Percentiles rank a stretch among this genome's conserved stretches.
Evolutionary conservation across 352 stramenopile genomes (phyloP).

Genomic region (Phytophthora fragariae): DNA sequence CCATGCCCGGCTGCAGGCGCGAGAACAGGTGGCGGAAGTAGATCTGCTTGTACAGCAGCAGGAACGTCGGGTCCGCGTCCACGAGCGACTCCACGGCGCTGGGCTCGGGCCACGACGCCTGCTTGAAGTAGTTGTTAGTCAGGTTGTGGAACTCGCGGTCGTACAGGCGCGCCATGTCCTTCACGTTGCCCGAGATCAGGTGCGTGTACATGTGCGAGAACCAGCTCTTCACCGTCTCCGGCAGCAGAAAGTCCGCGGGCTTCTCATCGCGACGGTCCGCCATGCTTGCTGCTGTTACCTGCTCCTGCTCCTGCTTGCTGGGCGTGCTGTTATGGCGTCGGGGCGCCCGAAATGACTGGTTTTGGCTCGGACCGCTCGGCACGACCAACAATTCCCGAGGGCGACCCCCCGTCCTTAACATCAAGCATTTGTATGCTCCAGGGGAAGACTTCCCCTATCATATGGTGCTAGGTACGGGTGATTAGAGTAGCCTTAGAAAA

Average conservation of each 20-base stretch:
- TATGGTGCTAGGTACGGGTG: neutral
- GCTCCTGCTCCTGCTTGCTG: neutral
- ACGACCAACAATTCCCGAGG: slow-evolving; percentile 33
- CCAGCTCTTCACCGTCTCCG: slow-evolving; percentile 90
- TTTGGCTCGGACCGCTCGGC: slow-evolving; percentile 39
- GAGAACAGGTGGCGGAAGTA: slow-evolving; percentile 97
- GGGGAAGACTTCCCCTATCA: neutral
- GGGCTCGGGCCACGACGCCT: slow-evolving; percentile 93
- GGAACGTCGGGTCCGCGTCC: slow-evolving; percentile 92
- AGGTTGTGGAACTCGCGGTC: slow-evolving; percentile 90
- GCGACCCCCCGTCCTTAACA: slow-evolving; percentile 32
- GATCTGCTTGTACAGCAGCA: slow-evolving; percentile 97
- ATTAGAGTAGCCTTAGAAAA: neutral
- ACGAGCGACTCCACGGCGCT: slow-evolving; percentile 87
- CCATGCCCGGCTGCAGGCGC: slow-evolving; percentile 83
- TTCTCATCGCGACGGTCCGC: slow-evolving; percentile 83
- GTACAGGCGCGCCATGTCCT: slow-evolving; percentile 88
- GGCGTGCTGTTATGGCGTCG: slow-evolving; percentile 14
- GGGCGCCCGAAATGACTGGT: slow-evolving; percentile 57
- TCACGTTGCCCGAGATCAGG: slow-evolving; percentile 82
- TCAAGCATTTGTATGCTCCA: slow-evolving; percentile 33
- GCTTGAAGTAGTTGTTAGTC: slow-evolving; percentile 96
- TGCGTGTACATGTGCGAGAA: slow-evolving; percentile 90
- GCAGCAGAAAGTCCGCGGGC: slow-evolving; percentile 87
- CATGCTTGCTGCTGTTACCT: slow-evolving; percentile 41